These are phyloP conservation scores for Aquilaria malaccensis DNA, from an alignment of 345 rosid species.

Conservation along the genomic window DNA sequence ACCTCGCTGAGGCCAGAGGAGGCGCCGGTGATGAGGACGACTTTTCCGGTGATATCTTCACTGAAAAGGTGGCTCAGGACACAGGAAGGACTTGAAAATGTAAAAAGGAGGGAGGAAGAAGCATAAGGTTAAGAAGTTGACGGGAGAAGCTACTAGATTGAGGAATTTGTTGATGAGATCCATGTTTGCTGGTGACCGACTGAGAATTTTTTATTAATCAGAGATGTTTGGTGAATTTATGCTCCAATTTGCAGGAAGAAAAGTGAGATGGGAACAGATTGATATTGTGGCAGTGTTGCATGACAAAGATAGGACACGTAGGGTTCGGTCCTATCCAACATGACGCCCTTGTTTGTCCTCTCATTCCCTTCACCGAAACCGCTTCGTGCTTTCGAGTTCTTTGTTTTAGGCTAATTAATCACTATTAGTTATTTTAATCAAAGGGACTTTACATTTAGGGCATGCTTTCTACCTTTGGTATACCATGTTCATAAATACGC, in stretches of 20 bases:
- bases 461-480: no score
- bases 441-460: no score
- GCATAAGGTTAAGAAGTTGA: conserved; percentile 36
- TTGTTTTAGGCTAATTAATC: no score
- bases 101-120: conserved; percentile 40
- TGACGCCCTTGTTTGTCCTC: no score
- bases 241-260: neutral
- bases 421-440: no score
- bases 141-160: conserved; percentile 38
- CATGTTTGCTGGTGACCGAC: conserved; percentile 8
- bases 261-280: neutral
- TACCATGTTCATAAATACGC: no score
- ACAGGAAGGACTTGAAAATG: conserved; percentile 26
- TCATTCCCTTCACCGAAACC: no score
- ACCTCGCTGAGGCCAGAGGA: conserved; percentile 77
- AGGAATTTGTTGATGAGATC: conserved; percentile 39
- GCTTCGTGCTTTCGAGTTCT: no score
- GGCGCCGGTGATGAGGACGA: conserved; percentile 54
- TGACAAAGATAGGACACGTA: conserved; percentile 36
- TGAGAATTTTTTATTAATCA: neutral
- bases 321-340: neutral
- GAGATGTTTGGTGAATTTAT: neutral
- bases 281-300: conserved; percentile 40
- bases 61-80: conserved; percentile 24
- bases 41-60: conserved; percentile 44